Conservation (phyloP, 2,329 filamentous ascomycete genomes). For the Ampelomyces quisqualis region DNA sequence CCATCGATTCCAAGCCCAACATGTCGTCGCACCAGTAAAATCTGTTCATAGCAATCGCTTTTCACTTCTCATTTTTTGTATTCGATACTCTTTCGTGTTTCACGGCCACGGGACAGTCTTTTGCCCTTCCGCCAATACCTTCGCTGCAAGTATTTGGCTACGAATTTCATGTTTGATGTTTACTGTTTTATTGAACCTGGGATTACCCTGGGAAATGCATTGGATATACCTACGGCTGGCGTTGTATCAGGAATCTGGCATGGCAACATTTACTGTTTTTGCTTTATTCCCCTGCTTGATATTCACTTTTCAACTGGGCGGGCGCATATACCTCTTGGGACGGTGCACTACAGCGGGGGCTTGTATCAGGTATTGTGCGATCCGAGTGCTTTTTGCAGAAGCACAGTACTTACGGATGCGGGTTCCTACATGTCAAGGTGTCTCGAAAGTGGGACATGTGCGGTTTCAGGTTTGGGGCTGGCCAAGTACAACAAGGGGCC, state of each 20-base stretch:
- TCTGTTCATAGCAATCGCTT: not conserved
- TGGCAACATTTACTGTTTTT: conserved; percentile 8
- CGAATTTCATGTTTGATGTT: conserved; percentile 29
- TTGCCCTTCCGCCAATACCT: conserved; percentile 13
- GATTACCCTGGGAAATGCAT: conserved; percentile 17
- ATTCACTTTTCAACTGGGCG: conserved; percentile 10
- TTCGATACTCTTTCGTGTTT: conserved; percentile 31
- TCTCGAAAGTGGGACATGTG: conserved; percentile 3
- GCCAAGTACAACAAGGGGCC: conserved; percentile 1
- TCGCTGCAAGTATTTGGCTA: conserved; percentile 30
- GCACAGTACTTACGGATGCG: conserved; percentile 10
- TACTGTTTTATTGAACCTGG: conserved; percentile 14
- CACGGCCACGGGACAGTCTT: conserved; percentile 4
- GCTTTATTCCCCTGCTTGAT: conserved; percentile 9
- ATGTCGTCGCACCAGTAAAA: conserved; percentile 28
- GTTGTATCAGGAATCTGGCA: conserved; percentile 6
- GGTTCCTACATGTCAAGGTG: conserved; percentile 6
- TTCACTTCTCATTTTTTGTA: conserved; percentile 37
- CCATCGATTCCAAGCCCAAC: conserved; percentile 31
- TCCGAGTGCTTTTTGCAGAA: not conserved
- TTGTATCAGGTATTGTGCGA: conserved; percentile 26
- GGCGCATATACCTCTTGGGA: conserved; percentile 42
- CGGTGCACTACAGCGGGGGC: conserved; percentile 17
- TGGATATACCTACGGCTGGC: conserved; percentile 22
- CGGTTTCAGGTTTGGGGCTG: conserved; percentile 8